Base-by-base conservation (phyloP, 1,139 yeast species). In the Insectozyma bohioensis region DNA sequence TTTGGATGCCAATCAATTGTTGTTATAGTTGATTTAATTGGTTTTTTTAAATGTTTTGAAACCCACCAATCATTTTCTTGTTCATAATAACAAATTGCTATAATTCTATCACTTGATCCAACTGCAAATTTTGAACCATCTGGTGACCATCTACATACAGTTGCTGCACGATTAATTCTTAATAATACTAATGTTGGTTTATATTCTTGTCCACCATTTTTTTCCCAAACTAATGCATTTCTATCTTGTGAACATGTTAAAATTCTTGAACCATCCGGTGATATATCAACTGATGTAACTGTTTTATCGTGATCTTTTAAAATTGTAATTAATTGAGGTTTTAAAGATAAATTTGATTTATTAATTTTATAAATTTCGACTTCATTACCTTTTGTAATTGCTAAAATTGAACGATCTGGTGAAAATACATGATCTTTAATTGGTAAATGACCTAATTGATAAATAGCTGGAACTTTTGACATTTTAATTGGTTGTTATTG, bases 1-100 rank as follows among this genome's bases (percentile, higher is more conserved):
- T 94, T 94, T 39, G 90, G 92, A 57, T 94, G 98, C 99, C 99
- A 94, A 41, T 83, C 84, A 34, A 92, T 72, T 27, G 85, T 74
- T 46, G 92, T 74, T 47, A 92, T 75, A 26, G 97, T 87, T 8
- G 96, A 85, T 55, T 85, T 83, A 48, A 90, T 72, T 12, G 97
- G 97, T 61, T 86, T 87, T 69, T 88, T 88, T 63, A 94, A 78
- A 63, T 92, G 98, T 63, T 90, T 92, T 13, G 97, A 87, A 33
- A 92, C 90, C 99, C 99, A 94, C 99, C 99, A 94, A 57, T 94
- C 95, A 58, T 92, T 92, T 52, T 90, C 97, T 43, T 75, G 85
- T 59, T 94, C 98, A 58, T 85, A 92, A 63, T 90, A 92, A 65
- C 98, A 94, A 31, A 94, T 85, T 12, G 98, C 96, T 58, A 94